These are phyloP conservation scores for Phialophora verrucosa DNA, from an alignment of 2,329 filamentous ascomycete species.

Conservation along the genomic window DNA sequence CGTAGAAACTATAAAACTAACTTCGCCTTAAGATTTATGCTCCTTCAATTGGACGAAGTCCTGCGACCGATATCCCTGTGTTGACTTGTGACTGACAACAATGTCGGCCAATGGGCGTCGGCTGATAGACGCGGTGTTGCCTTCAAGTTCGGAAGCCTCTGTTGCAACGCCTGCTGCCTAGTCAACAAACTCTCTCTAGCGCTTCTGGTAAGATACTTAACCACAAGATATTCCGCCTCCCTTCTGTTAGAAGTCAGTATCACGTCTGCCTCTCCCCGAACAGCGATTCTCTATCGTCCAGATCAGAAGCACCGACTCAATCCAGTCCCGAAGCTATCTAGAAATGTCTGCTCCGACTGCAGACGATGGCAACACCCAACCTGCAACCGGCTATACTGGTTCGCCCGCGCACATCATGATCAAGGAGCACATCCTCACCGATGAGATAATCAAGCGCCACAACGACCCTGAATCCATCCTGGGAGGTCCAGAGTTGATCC, in stretches of 20 bases:
- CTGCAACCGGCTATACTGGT: slow-evolving; percentile 13
- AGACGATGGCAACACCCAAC: slow-evolving; percentile 3
- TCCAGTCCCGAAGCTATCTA: slow-evolving; percentile 8
- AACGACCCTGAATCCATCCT: slow-evolving; percentile 12
- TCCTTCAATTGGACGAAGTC: slow-evolving; percentile 3
- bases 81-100: slow-evolving; percentile 15
- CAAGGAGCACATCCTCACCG: slow-evolving; percentile 13
- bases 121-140: slow-evolving; percentile 6
- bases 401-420: slow-evolving; percentile 12
- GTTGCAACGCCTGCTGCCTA: slow-evolving; percentile 12
- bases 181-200: slow-evolving; percentile 9
- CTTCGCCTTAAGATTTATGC: no score
- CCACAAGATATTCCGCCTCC: slow-evolving; percentile 7
- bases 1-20: no score
- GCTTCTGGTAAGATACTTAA: slow-evolving; percentile 12
- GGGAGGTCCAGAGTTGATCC: slow-evolving; percentile 13
- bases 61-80: slow-evolving; percentile 12
- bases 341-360: slow-evolving; percentile 13
- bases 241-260: slow-evolving; percentile 8
- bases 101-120: slow-evolving; percentile 13
- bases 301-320: slow-evolving; percentile 8
- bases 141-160: slow-evolving; percentile 13
- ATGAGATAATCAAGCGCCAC: slow-evolving; percentile 14
- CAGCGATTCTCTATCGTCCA: slow-evolving; percentile 12
- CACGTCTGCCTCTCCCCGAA: slow-evolving; percentile 9